Conservation (phyloP, 2,329 filamentous ascomycete genomes). For the Alternaria ventricosa region DNA sequence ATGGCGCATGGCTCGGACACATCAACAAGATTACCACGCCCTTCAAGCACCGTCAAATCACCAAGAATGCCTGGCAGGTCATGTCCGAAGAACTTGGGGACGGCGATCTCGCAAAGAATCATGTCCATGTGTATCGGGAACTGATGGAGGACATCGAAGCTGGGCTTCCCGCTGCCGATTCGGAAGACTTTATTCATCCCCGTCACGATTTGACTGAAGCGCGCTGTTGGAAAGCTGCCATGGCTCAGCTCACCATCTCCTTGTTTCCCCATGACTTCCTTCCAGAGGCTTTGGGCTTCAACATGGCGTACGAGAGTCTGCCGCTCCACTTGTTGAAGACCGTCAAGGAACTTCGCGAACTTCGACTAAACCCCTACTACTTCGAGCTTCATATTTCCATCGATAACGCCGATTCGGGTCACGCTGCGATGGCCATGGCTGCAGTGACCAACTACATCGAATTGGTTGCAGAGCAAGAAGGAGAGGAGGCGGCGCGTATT, state of each 20-base stretch:
- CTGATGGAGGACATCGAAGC: constrained; percentile 42
- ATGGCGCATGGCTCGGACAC: constrained; percentile 58
- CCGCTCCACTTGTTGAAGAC: constrained; percentile 51
- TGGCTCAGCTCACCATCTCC: constrained; percentile 56
- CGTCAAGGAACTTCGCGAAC: constrained; percentile 53
- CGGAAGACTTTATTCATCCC: constrained; percentile 38
- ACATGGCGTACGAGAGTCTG: constrained; percentile 57
- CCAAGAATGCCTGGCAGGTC: constrained; percentile 57
- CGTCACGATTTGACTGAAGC: constrained; percentile 32
- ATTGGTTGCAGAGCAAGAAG: constrained; percentile 29
- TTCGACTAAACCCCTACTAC: constrained; percentile 55
- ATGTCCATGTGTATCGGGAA: constrained; percentile 49
- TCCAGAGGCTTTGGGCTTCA: constrained; percentile 60
- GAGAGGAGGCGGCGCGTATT: constrained; percentile 37
- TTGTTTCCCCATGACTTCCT: constrained; percentile 58
- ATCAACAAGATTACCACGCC: constrained; percentile 55
- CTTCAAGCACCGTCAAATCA: constrained; percentile 48
- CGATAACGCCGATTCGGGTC: constrained; percentile 58
- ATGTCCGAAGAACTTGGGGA: constrained; percentile 60
- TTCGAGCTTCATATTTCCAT: constrained; percentile 61
- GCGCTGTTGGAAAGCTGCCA: constrained; percentile 53
- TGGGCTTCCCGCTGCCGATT: constrained; percentile 41
- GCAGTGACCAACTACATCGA: constrained; percentile 50
- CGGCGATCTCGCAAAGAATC: constrained; percentile 56
- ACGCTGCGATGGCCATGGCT: constrained; percentile 56